These are phyloP conservation scores for Saccharomycopsis olivae DNA, from an alignment of 805 yeast species.

Conservation along the genomic window DNA sequence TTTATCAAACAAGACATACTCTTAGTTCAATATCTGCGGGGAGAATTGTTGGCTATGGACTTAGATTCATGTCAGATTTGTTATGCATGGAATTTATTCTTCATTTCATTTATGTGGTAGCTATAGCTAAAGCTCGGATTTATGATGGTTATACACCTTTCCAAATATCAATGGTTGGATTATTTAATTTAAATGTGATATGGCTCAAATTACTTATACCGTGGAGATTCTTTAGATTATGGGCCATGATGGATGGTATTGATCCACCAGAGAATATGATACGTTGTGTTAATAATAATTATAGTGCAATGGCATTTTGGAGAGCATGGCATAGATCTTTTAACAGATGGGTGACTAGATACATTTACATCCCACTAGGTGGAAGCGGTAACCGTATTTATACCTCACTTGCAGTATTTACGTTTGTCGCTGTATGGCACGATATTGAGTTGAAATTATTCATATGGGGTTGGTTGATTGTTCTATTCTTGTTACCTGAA, in stretches of 20 bases:
- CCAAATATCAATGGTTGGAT: constrained; percentile 89
- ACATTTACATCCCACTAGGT: constrained; percentile 86
- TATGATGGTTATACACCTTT: constrained; percentile 65
- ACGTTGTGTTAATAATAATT: constrained; percentile 90
- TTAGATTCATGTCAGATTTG: constrained; percentile 62
- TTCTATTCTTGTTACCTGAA: constrained; percentile 81
- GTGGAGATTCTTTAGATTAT: constrained; percentile 89
- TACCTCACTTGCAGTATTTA: constrained; percentile 76
- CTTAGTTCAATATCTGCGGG: constrained; percentile 48
- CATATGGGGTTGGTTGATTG: constrained; percentile 95
- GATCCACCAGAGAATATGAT: constrained; percentile 98
- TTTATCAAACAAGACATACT: constrained; percentile 49
- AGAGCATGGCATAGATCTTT: constrained; percentile 96
- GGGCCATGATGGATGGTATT: constrained; percentile 87
- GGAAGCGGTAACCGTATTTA: constrained; percentile 63
- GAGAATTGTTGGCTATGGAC: constrained; percentile 49
- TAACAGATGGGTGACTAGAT: constrained; percentile 82
- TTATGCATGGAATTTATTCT: constrained; percentile 81
- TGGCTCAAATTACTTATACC: constrained; percentile 92
- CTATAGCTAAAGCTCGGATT: constrained; percentile 87
- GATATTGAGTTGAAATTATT: constrained; percentile 81
- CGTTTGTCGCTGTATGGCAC: constrained; percentile 98
- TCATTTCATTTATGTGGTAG: constrained; percentile 87
- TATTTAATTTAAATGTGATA: constrained; percentile 79
- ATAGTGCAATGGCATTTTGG: constrained; percentile 93